Base-by-base conservation (phyloP, 2,329 filamentous ascomycete genomes). In the Trichoderma koningiopsis region DNA sequence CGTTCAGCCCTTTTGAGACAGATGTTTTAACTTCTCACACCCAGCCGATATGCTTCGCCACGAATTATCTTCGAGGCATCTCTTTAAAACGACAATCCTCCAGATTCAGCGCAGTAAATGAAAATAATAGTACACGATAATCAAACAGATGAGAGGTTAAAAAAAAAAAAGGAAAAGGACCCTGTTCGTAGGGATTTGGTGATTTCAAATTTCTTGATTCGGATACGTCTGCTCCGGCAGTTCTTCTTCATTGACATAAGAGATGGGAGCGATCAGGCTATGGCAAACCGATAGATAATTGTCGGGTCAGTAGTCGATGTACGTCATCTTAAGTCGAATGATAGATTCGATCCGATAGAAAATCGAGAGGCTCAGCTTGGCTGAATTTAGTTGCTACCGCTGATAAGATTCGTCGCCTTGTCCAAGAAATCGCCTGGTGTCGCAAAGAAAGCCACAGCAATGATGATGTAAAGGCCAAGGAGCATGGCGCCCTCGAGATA, bases 401-500 rank as follows among this genome's bases (percentile, higher is more conserved):
- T 33, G 29, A 67, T 8, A 16, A 70, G 60, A n/a, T 59, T 29
- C 16, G 62, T 35, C 27, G 70, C 76, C 67, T 79, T 79, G 72
- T 85, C 82, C 43, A 87, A 79, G 22, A 83, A 83, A 64, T 82
- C 81, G 71, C 75, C 74, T 4, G 86, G 86, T 16, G 83, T 86
- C 68, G 85, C 86, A 74, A 85, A 89, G 75, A 89, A 89, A 19
- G 87, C 87, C 40, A 89, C 78, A 5, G 87, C 87, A 70, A 89
- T 89, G 73, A 89, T 89, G 59, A 84, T 74, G 75, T 89, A 89
- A 19, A 89, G 80, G 61, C 80, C 81, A 68, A 83, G 75, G 58
- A 82, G 76, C 88, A 95, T 91, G 59, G 91, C 91, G 56, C 92
- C 92, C 78, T 95, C 92, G 27, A 95, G 86, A 74, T 95, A 95